These are phyloP conservation scores for Lasiodiplodia hormozganensis DNA, from an alignment of 2,329 filamentous ascomycete genomes.

Conservation along the genomic window DNA sequence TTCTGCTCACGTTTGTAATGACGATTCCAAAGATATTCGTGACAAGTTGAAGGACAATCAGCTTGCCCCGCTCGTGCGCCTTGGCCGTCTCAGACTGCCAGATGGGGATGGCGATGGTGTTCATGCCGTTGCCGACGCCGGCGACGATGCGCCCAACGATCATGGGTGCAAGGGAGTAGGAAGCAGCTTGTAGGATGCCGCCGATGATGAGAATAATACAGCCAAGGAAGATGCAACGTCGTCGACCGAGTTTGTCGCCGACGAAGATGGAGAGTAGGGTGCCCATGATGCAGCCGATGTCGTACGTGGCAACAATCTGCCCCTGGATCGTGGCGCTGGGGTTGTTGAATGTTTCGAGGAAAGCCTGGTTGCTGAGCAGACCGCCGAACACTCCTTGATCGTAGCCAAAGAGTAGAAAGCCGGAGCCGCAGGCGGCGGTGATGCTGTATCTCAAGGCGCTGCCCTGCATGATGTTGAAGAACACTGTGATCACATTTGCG, in stretches of 20 bases:
- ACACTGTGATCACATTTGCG: background rate
- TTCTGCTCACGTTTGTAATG: background rate
- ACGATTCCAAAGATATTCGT: background rate
- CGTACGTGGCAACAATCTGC: constrained; percentile 60
- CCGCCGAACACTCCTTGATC: constrained; percentile 42
- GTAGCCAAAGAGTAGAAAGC: background rate
- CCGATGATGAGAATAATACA: constrained; percentile 51
- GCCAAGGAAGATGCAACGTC: constrained; percentile 51
- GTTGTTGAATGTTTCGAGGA: constrained; percentile 44
- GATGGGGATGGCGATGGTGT: constrained; percentile 61
- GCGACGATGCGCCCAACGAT: constrained; percentile 61
- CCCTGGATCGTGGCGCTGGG: constrained; percentile 55
- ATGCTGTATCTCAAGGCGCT: background rate
- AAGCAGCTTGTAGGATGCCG: constrained; percentile 48
- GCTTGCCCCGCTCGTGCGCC: background rate
- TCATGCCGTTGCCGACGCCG: constrained; percentile 64
- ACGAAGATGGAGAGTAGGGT: constrained; percentile 46
- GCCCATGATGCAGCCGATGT: constrained; percentile 54
- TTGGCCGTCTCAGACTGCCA: constrained; percentile 61
- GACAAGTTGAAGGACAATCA: background rate
- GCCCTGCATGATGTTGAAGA: background rate
- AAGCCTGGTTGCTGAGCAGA: constrained; percentile 42
- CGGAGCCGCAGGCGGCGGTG: background rate
- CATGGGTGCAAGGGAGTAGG: constrained; percentile 55
- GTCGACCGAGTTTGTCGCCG: constrained; percentile 52